Evolutionary conservation across 2,329 filamentous ascomycete species (phyloP).

Genomic region (Sporothrix phasma): DNA sequence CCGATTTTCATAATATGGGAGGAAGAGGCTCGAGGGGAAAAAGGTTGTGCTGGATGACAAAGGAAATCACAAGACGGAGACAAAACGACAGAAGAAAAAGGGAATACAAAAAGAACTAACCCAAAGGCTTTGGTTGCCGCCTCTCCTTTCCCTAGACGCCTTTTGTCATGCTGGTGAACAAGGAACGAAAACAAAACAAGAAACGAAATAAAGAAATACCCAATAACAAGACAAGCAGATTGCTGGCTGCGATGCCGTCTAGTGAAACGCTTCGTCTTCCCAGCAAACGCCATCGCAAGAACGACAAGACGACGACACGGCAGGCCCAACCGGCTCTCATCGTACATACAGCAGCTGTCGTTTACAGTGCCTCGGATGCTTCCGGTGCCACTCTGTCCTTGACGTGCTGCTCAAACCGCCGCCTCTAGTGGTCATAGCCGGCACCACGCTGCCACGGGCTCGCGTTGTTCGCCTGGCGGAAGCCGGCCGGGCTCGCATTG

Average conservation of each 20-base stretch:
- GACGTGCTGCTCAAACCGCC: background rate
- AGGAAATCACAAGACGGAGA: background rate
- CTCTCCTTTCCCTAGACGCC: constrained; percentile 10
- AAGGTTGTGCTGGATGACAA: background rate
- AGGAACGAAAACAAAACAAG: background rate
- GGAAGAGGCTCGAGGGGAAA: background rate
- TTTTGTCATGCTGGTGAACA: constrained; percentile 1
- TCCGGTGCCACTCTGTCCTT: too few species aligned
- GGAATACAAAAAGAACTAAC: constrained; percentile 6
- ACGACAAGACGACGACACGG: too few species aligned
- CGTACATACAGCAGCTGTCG: background rate
- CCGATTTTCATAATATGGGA: background rate
- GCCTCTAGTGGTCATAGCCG: constrained; percentile 36
- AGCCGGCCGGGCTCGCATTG: constrained; percentile 25
- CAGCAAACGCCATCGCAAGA: background rate
- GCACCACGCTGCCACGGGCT: constrained; percentile 49
- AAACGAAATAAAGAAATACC: background rate
- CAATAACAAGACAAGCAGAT: background rate
- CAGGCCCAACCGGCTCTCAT: too few species aligned
- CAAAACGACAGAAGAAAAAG: background rate
- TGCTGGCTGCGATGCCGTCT: background rate
- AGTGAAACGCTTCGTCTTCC: background rate
- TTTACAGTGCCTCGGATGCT: background rate
- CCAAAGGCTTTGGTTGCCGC: constrained; percentile 2
- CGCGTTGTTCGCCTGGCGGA: constrained; percentile 18